Conservation (phyloP, 805 yeast species). For the Wickerhamiella domercqiae region DNA sequence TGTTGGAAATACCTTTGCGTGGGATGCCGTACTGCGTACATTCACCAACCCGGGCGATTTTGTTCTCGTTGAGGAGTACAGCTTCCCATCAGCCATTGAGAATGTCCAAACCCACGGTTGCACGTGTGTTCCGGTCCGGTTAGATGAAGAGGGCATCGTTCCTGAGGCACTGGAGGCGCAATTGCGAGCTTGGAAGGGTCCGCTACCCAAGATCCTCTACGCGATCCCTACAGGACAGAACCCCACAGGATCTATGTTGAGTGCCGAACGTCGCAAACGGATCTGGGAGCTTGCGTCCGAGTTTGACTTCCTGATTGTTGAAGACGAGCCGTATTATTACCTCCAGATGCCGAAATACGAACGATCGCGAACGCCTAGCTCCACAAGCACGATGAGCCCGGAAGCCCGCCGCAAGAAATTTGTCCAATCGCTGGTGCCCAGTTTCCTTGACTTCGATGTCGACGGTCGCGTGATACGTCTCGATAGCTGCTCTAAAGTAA, state of each 20-base stretch:
- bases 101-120: constrained; percentile 62
- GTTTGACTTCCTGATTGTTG: constrained; percentile 74
- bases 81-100: constrained; percentile 76
- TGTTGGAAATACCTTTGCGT: constrained; percentile 79
- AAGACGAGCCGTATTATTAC: constrained; percentile 96
- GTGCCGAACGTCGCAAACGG: constrained; percentile 57
- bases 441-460: constrained; percentile 57
- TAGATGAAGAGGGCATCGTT: constrained; percentile 65
- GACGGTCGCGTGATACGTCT: constrained; percentile 85
- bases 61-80: constrained; percentile 66
- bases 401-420: constrained; percentile 41
- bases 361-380: constrained; percentile 24
- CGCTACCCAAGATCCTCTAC: constrained; percentile 75
- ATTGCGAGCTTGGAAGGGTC: constrained; percentile 40
- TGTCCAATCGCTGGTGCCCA: constrained; percentile 49
- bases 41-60: constrained; percentile 66
- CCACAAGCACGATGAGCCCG: constrained; percentile 16
- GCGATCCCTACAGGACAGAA: constrained; percentile 94
- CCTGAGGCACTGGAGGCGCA: constrained; percentile 52
- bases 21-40: constrained; percentile 72
- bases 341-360: constrained; percentile 75
- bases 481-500: constrained; percentile 80
- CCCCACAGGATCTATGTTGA: constrained; percentile 85
- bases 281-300: constrained; percentile 67
- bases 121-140: constrained; percentile 51